phyloP scores from a whole-genome alignment of 257 asterid species.

The Ocimum tenuiflorum region DNA sequence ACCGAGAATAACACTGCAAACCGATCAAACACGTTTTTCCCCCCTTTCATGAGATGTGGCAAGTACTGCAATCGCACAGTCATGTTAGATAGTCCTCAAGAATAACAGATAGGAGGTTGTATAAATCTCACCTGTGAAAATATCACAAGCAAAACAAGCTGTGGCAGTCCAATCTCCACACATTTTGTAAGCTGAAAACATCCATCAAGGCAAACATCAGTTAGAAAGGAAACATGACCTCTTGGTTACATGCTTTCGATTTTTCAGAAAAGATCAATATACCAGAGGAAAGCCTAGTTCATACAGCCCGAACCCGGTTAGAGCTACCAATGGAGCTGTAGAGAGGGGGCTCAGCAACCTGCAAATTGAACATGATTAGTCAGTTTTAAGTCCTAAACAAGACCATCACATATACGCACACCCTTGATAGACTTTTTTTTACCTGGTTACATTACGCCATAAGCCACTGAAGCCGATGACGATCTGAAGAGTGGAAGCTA shows the following conservation, averaged over 20 bases:
- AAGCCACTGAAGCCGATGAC: conserved; percentile 87
- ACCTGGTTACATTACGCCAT: conserved; percentile 86
- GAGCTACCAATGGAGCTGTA: conserved; percentile 71
- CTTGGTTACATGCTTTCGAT: not conserved
- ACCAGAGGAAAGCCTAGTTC: conserved; percentile 94
- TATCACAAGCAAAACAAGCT: conserved; percentile 60
- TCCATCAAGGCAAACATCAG: conserved; percentile 1
- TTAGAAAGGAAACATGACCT: not conserved
- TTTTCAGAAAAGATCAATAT: not conserved
- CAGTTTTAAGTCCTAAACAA: not conserved
- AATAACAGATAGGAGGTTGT: not conserved
- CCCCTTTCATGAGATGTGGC: conserved; percentile 60
- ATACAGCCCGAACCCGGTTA: conserved; percentile 82
- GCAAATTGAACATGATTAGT: conserved; percentile 18
- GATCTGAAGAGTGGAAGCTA: conserved; percentile 83
- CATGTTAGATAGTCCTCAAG: not conserved
- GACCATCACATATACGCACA: too few species aligned
- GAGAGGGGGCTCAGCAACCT: conserved; percentile 83
- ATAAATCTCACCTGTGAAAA: conserved; percentile 68
- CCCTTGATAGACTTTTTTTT: too few species aligned
- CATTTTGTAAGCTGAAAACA: conserved; percentile 65
- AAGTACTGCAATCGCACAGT: conserved; percentile 46
- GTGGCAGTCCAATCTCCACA: conserved; percentile 87
- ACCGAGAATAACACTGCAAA: conserved; percentile 74
- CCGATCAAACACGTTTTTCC: conserved; percentile 54